Conservation (phyloP, 306 rosid species). For the Carpinus viminea region DNA sequence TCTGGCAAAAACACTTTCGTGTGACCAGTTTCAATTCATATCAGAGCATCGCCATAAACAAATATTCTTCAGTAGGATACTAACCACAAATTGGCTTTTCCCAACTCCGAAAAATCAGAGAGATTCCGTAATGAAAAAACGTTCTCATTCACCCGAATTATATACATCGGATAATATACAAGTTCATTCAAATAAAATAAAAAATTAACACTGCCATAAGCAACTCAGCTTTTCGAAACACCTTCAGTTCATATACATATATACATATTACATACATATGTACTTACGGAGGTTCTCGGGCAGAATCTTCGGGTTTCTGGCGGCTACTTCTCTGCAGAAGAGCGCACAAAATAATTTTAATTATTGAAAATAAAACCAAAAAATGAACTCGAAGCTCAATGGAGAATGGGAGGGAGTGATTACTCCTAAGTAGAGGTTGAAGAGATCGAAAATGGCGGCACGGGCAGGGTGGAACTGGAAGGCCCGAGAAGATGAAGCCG, state of each 20-base stretch:
- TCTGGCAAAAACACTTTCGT: neutral
- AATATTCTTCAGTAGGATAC: neutral
- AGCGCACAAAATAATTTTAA: neutral
- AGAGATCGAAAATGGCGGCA: constrained; percentile 73
- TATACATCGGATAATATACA: neutral
- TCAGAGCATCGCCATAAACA: neutral
- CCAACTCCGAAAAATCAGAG: neutral
- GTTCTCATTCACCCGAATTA: neutral
- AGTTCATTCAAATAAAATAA: neutral
- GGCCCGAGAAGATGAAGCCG: constrained; percentile 50
- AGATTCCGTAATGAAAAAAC: neutral
- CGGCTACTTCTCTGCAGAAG: constrained; percentile 55
- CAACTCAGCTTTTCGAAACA: neutral
- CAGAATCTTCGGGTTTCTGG: constrained; percentile 62
- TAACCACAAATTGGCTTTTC: neutral
- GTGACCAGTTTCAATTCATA: neutral
- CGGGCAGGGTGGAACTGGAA: constrained; percentile 86
- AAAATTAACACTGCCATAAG: neutral
- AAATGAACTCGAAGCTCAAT: neutral
- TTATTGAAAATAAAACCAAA: neutral
- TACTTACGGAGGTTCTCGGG: constrained; percentile 74
- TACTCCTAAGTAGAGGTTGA: constrained; percentile 91
- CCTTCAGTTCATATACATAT: neutral
- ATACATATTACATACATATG: constrained; percentile 31
- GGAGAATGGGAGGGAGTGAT: neutral